These are phyloP conservation scores for Cicer bijugum DNA, from an alignment of 306 rosid species.

Conservation along the genomic window DNA sequence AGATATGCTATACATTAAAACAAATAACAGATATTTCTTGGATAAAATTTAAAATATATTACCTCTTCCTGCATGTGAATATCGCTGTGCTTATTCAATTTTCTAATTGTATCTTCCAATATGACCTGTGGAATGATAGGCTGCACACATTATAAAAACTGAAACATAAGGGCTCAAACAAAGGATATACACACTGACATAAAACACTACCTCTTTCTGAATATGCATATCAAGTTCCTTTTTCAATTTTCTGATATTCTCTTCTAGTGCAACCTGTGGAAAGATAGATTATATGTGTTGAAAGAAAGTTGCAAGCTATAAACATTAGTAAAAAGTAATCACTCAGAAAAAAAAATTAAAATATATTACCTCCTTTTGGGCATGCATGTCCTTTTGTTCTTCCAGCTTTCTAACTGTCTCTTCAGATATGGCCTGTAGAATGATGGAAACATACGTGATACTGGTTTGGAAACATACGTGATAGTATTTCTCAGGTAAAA, in stretches of 20 bases:
- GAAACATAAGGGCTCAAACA: slow-evolving; percentile 12
- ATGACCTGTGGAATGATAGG: slow-evolving; percentile 44
- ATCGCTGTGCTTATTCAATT: slow-evolving; percentile 51
- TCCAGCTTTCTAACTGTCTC: slow-evolving; percentile 48
- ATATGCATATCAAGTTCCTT: slow-evolving; percentile 48
- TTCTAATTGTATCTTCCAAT: slow-evolving; percentile 50
- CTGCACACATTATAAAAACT: slow-evolving; percentile 18
- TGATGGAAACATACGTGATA: not conserved
- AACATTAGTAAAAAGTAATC: slow-evolving; percentile 3
- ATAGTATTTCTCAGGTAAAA: slow-evolving; percentile 37
- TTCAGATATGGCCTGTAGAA: slow-evolving; percentile 45
- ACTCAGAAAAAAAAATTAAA: slow-evolving; percentile 30
- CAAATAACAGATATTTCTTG: slow-evolving; percentile 10
- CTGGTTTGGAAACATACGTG: slow-evolving; percentile 7
- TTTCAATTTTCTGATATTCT: slow-evolving; percentile 47
- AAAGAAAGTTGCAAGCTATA: slow-evolving; percentile 15
- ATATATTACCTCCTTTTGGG: slow-evolving; percentile 59
- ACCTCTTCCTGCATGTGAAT: slow-evolving; percentile 54
- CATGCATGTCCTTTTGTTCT: slow-evolving; percentile 49
- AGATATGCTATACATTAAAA: slow-evolving; percentile 17
- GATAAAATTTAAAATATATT: slow-evolving; percentile 36
- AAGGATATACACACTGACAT: slow-evolving; percentile 17
- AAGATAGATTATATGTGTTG: slow-evolving; percentile 27
- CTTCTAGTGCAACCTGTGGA: slow-evolving; percentile 48
- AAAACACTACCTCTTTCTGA: slow-evolving; percentile 53